Percentiles rank a stretch among this genome's conserved stretches.
Evolutionary conservation across 768 basidiomycete species (phyloP).

Genomic region (Podaxis sp.): DNA sequence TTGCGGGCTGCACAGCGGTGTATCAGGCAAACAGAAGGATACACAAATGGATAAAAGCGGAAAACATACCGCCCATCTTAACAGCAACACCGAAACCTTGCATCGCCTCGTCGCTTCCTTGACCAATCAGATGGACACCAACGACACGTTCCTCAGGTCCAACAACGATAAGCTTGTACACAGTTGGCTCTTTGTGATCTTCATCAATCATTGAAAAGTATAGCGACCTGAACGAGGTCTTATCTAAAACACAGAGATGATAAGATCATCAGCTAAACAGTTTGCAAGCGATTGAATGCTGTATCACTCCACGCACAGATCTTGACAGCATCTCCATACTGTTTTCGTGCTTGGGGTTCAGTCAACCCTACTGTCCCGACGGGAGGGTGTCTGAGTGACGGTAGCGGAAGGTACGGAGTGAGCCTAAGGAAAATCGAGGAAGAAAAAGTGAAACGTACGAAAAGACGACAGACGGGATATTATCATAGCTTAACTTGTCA

Average conservation of each 20-base stretch:
- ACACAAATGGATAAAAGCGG: neutral
- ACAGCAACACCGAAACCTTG: slow-evolving; percentile 98
- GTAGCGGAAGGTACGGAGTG: slow-evolving; percentile 4
- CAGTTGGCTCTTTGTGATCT: slow-evolving; percentile 89
- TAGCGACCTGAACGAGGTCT: slow-evolving; percentile 74
- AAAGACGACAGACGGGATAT: slow-evolving; percentile 96
- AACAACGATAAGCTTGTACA: slow-evolving; percentile 86
- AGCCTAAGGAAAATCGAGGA: neutral
- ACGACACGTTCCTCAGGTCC: slow-evolving; percentile 93
- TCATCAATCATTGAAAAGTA: slow-evolving; percentile 92
- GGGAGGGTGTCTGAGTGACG: slow-evolving; percentile 71
- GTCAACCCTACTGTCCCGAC: slow-evolving; percentile 95
- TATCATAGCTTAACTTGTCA: slow-evolving; percentile 82
- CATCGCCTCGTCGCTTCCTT: slow-evolving; percentile 89
- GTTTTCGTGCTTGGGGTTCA: slow-evolving; percentile 82
- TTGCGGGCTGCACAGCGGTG: slow-evolving; percentile 51
- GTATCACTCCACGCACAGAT: slow-evolving; percentile 59
- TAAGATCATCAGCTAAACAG: too few species aligned
- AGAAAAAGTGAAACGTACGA: slow-evolving; percentile 54
- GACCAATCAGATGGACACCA: slow-evolving; percentile 91
- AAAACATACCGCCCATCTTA: slow-evolving; percentile 76
- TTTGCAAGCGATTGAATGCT: neutral
- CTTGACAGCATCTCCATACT: slow-evolving; percentile 87
- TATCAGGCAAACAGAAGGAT: slow-evolving; percentile 4
- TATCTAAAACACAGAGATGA: slow-evolving; percentile 42